Base-by-base conservation (phyloP, 2,329 filamentous ascomycete species). In the Epichloe brachyelytri region DNA sequence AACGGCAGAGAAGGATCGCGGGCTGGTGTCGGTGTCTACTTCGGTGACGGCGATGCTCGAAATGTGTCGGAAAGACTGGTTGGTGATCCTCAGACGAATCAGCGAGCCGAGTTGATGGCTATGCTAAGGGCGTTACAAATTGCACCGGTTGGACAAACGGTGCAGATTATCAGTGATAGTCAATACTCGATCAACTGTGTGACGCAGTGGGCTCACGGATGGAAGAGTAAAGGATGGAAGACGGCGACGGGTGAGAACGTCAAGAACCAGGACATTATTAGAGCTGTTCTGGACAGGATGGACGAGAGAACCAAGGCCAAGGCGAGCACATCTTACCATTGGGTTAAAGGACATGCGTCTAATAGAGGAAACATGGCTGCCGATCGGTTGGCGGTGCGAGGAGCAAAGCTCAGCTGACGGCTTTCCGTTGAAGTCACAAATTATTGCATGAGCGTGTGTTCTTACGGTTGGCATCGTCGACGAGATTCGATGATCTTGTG, bases 61-160 rank as follows among this genome's bases (percentile, higher is more conserved):
- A 83, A 83, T 62, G 64, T 95, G 22, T 87, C 86, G 12, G 89
- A 94, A 67, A 80, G 82, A 4, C 77, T 96, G 2, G 68, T 75
- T 48, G 88, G 88, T 48, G 72, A 76, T 15, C 74, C 76, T 10
- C 93, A 97, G 68, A 97, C 93, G 1, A 98, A 98, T 64, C 88
- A 97, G 66, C 86, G 93, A 3, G 93, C 91, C n/a, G 93, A 98
- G 70, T 74, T 98, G 53, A 90, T 86, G 22, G 93, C 89, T 7
- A 85, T 97, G 55, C 73, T 87, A 33, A 85, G 90, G 52, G 90
- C 90, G 0, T 74, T 97, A 20, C 82, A 96, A 61, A 78, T 84
- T 44, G 81, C 83, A 2, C 83, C 86, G 0, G 68, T 78, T 15
- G 74, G 83, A 52, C 77, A 85, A 52, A 74, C 81, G 53, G 77